phyloP scores from a whole-genome alignment of 176 grass and related monocot species.

The Cenchrus americanus region DNA sequence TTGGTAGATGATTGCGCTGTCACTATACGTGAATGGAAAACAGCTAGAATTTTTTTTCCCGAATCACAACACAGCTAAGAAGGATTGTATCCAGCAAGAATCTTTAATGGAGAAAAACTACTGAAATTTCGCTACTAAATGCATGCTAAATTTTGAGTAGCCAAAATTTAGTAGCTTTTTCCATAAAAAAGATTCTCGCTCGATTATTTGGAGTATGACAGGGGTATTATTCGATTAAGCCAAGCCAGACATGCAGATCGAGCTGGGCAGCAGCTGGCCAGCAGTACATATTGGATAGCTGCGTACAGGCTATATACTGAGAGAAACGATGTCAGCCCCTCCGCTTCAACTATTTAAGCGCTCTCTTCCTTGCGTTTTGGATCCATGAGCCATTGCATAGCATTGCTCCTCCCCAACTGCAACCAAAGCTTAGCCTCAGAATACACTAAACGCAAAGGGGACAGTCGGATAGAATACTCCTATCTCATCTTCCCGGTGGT shows the following conservation, averaged over 20 bases:
- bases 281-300: not conserved
- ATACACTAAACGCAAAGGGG: not conserved
- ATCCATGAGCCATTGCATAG: constrained; percentile 36
- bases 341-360: constrained; percentile 60
- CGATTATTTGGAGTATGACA: not conserved
- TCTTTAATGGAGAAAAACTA: too few relatives aligned
- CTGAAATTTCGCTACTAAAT: too few relatives aligned
- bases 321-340: constrained; percentile 55
- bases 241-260: not conserved
- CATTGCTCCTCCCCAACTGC: not conserved
- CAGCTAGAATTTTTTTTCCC: too few relatives aligned
- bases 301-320: constrained; percentile 32
- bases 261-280: not conserved
- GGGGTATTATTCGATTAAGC: not conserved
- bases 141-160: not conserved
- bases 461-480: too few relatives aligned
- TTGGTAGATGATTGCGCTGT: too few relatives aligned
- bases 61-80: too few relatives aligned
- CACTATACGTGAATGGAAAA: too few relatives aligned
- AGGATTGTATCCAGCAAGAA: too few relatives aligned
- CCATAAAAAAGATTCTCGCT: not conserved
- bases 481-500: not conserved
- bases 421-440: not conserved
- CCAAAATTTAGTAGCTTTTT: not conserved
- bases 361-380: constrained; percentile 34